phyloP scores from a whole-genome alignment of 768 basidiomycete species.

The Panaeolus papilionaceus region DNA sequence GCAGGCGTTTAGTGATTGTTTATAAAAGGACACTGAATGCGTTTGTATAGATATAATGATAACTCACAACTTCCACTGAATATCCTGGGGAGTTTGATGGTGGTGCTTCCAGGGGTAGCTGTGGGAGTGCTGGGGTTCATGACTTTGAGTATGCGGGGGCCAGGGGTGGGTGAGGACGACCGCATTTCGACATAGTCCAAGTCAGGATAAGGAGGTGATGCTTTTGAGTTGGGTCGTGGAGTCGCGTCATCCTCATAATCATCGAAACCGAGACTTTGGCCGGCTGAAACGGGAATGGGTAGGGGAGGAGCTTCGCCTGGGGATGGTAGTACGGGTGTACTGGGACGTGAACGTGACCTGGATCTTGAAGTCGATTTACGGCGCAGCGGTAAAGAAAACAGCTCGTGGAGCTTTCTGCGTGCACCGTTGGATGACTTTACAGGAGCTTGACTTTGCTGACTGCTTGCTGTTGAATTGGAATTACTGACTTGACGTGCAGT shows the following conservation, averaged over 20 bases:
- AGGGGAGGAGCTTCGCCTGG: slow-evolving; percentile 29
- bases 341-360: slow-evolving; percentile 37
- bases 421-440: slow-evolving; percentile 42
- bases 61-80: slow-evolving; percentile 23
- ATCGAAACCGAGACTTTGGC: slow-evolving; percentile 17
- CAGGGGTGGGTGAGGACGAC: slow-evolving; percentile 38
- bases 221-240: slow-evolving; percentile 36
- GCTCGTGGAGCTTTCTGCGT: slow-evolving; percentile 48
- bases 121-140: slow-evolving; percentile 36
- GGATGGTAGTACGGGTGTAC: slow-evolving; percentile 28
- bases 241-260: slow-evolving; percentile 32
- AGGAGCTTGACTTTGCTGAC: slow-evolving; percentile 32
- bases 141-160: slow-evolving; percentile 31
- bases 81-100: slow-evolving; percentile 37
- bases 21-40: background rate
- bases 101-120: slow-evolving; percentile 34
- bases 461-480: slow-evolving; percentile 19
- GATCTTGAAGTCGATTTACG: slow-evolving; percentile 45
- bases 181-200: slow-evolving; percentile 30
- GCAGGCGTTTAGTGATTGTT: no score
- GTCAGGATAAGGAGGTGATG: slow-evolving; percentile 26
- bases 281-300: slow-evolving; percentile 17
- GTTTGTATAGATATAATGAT: background rate
- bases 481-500: slow-evolving; percentile 9
- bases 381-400: slow-evolving; percentile 51